Base-by-base conservation (phyloP, 805 yeast species). In the Candida ulmi region DNA sequence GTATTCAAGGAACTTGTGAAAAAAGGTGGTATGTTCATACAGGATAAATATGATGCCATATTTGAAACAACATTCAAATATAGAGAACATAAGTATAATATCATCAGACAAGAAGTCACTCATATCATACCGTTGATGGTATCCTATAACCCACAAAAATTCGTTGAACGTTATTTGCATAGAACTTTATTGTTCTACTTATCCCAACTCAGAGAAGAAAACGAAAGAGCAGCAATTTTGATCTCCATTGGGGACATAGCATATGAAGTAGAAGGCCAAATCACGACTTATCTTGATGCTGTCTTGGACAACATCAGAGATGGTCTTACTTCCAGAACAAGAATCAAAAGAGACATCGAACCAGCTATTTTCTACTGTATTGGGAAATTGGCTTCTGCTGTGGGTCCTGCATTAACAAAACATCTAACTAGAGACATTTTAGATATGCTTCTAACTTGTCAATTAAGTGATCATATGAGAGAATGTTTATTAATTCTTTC, bases 321-420 rank as follows among this genome's bases (percentile, higher is more conserved):
- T 42, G 90, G 93, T 0, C 66, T 91, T 21, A 69, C 76, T 25
- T 50, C 64, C 1, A 66, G 62, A 40, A 61, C 62, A 15, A 76
- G 78, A 46, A 60, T 70, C 3, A 71, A 90, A 42, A 82, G 78
- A 54, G 88, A 83, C 36, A 78, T 83, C 33, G 95, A 87, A 48
- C 83, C 86, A 0, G 88, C 95, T 1, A 76, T 91, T 17, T 91
- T 90, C 53, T 86, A 84, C 50, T 93, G 98, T 57, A 72, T 91
- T 33, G 87, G 95, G 0, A 84, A 87, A 61, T 64, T 93, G 28
- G 90, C 96, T 0, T 72, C 74, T 19, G 91, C 98, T 0, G 87
- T 91, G 13, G 97, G 97, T 0, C 95, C 96, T 11, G 95, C 96
- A 0, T 67, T 91, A 40, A 86, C 96, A 0, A 93, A 91, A 55